Evolutionary conservation across 2,329 filamentous ascomycete species (phyloP), one percentile per base, ranked within the genome.

Genomic region (Colletotrichum chlorophyti): DNA sequence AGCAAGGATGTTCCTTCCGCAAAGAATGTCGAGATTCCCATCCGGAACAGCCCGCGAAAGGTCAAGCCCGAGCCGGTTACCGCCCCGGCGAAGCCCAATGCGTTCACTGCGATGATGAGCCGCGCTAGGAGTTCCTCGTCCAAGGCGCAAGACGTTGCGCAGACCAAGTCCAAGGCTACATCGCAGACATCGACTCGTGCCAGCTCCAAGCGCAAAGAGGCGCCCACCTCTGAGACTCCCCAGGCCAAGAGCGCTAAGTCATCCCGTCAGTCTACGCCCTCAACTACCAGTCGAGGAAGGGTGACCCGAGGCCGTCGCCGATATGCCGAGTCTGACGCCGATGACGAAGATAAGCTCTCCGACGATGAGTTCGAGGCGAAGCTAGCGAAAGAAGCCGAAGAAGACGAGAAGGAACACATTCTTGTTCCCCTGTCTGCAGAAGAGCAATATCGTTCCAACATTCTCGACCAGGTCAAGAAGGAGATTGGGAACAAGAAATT

Each of bases 401-500:
- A 74, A 1, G 74, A 76, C 10, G 75, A 80, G 1, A 68, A 72
- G 0, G 71, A 75, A 0, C 68, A 74, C 2, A 57, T 69, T 15
- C 68, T 71, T 11, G 66, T 67, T 0, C 65, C 71, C 2, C 68
- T 79, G 32, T 76, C 80, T 1, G 73, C 78, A 2, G 88, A 90
- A 61, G 89, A 92, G 38, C 76, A 84, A 1, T 81, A 91, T 64
- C 80, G 84, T 2, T 83, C 83, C 0, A 83, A 87, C 45, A 92
- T 87, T 0, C 81, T 94, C 0, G 89, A 91, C 8, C 77, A 92
- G 57, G 93, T 93, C 0, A 96, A 94, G 71, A 89, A 91, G 52
- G 91, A 97, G 71, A 91, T 98, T n/a, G 81, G 87, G 4, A 85
- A 86, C 38, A 98, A 98, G 77, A 97, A 96, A 68, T 81, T 98